phyloP scores from a whole-genome alignment of 1,284 basidiomycete species.

The Tylopilus sp. region DNA sequence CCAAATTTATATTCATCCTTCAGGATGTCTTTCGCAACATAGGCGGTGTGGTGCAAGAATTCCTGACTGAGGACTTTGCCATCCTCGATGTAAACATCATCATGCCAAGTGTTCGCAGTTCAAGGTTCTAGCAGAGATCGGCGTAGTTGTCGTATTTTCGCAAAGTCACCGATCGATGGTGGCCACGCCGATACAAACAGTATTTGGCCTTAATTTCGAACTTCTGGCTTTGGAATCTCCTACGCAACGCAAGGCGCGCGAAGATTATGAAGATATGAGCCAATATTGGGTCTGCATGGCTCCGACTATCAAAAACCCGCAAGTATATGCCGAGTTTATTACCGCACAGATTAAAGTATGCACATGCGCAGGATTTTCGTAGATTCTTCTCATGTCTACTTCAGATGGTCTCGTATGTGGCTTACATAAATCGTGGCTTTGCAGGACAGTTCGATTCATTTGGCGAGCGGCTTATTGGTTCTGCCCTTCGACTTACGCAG shows the following conservation, averaged over 20 bases:
- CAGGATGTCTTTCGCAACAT: constrained; percentile 86
- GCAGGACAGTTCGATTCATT: constrained; percentile 82
- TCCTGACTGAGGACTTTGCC: constrained; percentile 75
- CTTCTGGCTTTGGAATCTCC: constrained; percentile 86
- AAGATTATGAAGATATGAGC: constrained; percentile 83
- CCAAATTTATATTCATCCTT: constrained; percentile 85
- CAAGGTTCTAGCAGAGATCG: constrained; percentile 96
- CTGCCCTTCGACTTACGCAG: constrained; percentile 89
- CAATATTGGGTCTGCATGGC: constrained; percentile 89
- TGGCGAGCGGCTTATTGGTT: constrained; percentile 85
- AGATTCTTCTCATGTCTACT: constrained; percentile 13
- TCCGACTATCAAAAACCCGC: constrained; percentile 78
- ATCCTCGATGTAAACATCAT: constrained; percentile 66
- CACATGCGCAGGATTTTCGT: background rate
- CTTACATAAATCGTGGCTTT: constrained; percentile 87
- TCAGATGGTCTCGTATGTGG: constrained; percentile 93
- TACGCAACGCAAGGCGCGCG: constrained; percentile 87
- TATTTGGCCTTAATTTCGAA: constrained; percentile 82
- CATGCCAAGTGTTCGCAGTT: constrained; percentile 84
- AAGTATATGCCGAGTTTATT: constrained; percentile 90
- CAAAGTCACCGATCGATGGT: constrained; percentile 83
- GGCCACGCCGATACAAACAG: constrained; percentile 77
- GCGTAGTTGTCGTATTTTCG: constrained; percentile 92
- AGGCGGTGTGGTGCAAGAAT: constrained; percentile 79
- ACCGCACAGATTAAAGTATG: constrained; percentile 92